Conservation (phyloP, 805 yeast genomes). For the Yamadazyma kitorensis region DNA sequence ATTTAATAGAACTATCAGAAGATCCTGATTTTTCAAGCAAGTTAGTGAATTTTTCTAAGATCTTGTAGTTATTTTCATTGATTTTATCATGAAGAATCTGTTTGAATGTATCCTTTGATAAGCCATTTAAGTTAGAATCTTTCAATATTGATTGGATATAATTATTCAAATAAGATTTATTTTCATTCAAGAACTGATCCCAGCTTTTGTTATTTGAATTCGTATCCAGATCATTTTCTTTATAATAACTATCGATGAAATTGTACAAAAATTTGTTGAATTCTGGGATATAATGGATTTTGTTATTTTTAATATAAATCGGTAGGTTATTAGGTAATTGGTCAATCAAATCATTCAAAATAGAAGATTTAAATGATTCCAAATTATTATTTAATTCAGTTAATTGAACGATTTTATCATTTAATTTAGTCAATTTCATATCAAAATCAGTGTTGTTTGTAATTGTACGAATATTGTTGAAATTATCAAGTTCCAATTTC, state of each 20-base stretch:
- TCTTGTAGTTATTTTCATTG: constrained; percentile 19
- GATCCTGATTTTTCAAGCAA: constrained; percentile 21
- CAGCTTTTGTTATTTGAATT: constrained; percentile 14
- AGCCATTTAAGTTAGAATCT: constrained; percentile 10
- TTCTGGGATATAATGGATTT: constrained; percentile 38
- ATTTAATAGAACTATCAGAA: constrained; percentile 7
- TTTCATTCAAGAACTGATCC: constrained; percentile 21
- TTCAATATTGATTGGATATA: constrained; percentile 12
- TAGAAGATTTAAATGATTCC: constrained; percentile 5
- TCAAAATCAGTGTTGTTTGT: constrained; percentile 9
- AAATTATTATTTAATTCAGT: constrained; percentile 8
- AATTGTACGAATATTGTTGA: constrained; percentile 1
- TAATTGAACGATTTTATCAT: constrained; percentile 7
- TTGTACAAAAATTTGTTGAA: constrained; percentile 33
- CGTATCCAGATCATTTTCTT: constrained; percentile 11
- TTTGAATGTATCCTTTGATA: constrained; percentile 23
- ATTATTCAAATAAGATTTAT: constrained; percentile 17
- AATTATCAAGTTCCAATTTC: constrained; percentile 3
- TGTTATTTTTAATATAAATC: constrained; percentile 24
- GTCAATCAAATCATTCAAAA: constrained; percentile 11
- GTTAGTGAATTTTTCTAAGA: constrained; percentile 22
- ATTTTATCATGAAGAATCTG: constrained; percentile 19
- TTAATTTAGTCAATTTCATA: constrained; percentile 6
- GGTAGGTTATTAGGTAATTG: constrained; percentile 32
- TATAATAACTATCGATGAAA: constrained; percentile 27